Conservation (phyloP, 495 filamentous ascomycete species). For the Annulohypoxylon stygium region DNA sequence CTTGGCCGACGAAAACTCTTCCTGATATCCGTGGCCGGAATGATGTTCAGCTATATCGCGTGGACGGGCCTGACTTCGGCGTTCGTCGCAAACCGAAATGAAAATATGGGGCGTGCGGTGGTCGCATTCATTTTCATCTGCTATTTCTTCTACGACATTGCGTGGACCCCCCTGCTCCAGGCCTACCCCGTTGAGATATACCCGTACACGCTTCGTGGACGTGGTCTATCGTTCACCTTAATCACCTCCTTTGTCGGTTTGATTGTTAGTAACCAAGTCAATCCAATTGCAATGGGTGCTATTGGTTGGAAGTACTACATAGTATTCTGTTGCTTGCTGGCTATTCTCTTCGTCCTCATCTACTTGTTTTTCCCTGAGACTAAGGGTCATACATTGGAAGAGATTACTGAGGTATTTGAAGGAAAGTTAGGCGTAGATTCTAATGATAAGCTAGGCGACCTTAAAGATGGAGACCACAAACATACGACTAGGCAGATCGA, state of each 20-base stretch:
- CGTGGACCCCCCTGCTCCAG: slow-evolving; percentile 7
- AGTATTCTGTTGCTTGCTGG: slow-evolving; percentile 13
- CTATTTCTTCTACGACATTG: slow-evolving; percentile 20
- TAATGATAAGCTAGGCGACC: not conserved
- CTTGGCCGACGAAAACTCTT: slow-evolving; percentile 5
- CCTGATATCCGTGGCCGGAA: slow-evolving; percentile 10
- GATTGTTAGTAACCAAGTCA: slow-evolving; percentile 14
- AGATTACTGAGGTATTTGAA: slow-evolving; percentile 11
- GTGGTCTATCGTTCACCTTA: slow-evolving; percentile 16
- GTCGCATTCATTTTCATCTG: slow-evolving; percentile 13
- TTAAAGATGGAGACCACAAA: not conserved
- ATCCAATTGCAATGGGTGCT: slow-evolving; percentile 6
- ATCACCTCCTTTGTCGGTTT: slow-evolving; percentile 10
- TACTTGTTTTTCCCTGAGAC: slow-evolving; percentile 17
- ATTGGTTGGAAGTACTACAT: slow-evolving; percentile 18
- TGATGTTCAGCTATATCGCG: slow-evolving; percentile 10
- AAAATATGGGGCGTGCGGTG: slow-evolving; percentile 7
- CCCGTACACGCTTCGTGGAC: slow-evolving; percentile 9
- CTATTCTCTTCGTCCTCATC: slow-evolving; percentile 11
- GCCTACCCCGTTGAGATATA: slow-evolving; percentile 17
- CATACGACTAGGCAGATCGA: not conserved
- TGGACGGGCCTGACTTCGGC: slow-evolving; percentile 14
- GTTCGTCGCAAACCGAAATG: not conserved
- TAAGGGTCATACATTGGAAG: slow-evolving; percentile 12
- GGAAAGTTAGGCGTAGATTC: not conserved